Percentiles rank a stretch among this genome's conserved stretches.
Conservation (phyloP, 1,284 basidiomycete species). For the Pholiota adiposa region DNA sequence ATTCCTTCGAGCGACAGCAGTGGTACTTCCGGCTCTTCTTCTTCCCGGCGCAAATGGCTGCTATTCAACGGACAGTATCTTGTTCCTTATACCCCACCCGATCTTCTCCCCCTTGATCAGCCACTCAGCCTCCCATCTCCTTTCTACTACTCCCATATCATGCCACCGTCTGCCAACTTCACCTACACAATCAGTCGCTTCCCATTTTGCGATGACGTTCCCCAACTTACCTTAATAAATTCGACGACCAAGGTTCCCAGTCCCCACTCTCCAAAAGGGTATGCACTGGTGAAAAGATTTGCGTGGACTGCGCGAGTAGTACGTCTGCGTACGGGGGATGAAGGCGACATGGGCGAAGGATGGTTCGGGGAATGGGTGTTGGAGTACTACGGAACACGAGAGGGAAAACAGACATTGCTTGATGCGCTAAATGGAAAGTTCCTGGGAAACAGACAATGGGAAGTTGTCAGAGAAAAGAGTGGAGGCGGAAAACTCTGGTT, state of each 20-base stretch:
- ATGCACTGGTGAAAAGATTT: slow-evolving; percentile 58
- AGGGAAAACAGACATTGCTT: slow-evolving; percentile 61
- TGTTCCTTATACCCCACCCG: slow-evolving; percentile 57
- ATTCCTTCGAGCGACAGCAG: not conserved
- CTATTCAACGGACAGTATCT: slow-evolving; percentile 66
- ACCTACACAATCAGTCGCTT: slow-evolving; percentile 49
- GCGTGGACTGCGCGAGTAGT: slow-evolving; percentile 64
- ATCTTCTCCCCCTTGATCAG: slow-evolving; percentile 54
- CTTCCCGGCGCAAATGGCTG: slow-evolving; percentile 56
- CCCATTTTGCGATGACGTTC: slow-evolving; percentile 39
- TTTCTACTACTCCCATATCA: slow-evolving; percentile 72
- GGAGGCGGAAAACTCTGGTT: slow-evolving; percentile 48
- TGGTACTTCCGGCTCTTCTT: slow-evolving; percentile 3
- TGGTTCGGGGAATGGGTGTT: slow-evolving; percentile 80
- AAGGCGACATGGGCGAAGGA: slow-evolving; percentile 58
- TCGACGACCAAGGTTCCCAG: slow-evolving; percentile 52
- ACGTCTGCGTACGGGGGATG: slow-evolving; percentile 36
- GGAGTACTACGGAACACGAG: slow-evolving; percentile 72
- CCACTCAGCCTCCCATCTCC: slow-evolving; percentile 69
- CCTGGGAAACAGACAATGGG: slow-evolving; percentile 52
- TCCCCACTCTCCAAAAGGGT: slow-evolving; percentile 59
- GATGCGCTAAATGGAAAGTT: slow-evolving; percentile 50
- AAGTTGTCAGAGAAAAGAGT: slow-evolving; percentile 35
- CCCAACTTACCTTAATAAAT: slow-evolving; percentile 49
- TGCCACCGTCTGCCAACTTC: slow-evolving; percentile 53